Conservation (phyloP, 1,284 basidiomycete genomes). For the Tylopilus orsonianus region DNA sequence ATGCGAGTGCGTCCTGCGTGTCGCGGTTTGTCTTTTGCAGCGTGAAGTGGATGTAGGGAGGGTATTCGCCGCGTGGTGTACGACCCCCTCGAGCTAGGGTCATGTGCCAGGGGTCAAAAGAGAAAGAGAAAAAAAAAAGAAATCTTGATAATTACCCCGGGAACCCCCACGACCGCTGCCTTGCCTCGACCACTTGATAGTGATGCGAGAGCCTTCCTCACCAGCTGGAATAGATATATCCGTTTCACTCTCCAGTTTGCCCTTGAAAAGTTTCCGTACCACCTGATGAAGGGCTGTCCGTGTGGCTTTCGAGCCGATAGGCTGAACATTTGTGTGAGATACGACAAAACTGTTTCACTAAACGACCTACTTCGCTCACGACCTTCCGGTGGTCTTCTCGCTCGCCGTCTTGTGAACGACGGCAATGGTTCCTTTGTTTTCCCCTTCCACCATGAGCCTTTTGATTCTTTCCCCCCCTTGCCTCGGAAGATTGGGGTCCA, state of each 20-base stretch:
- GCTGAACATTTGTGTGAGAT: slow-evolving; percentile 47
- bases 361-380: slow-evolving; percentile 68
- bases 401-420: slow-evolving; percentile 35
- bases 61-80: slow-evolving; percentile 61
- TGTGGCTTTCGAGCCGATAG: slow-evolving; percentile 78
- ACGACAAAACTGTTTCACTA: slow-evolving; percentile 13
- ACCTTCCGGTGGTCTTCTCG: slow-evolving; percentile 73
- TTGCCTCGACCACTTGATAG: slow-evolving; percentile 69
- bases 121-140: background rate
- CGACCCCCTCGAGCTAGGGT: slow-evolving; percentile 38
- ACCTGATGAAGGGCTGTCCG: slow-evolving; percentile 82
- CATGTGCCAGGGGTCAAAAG: slow-evolving; percentile 7
- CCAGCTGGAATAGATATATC: slow-evolving; percentile 49
- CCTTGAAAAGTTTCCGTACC: slow-evolving; percentile 79
- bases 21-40: slow-evolving; percentile 98
- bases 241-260: slow-evolving; percentile 83
- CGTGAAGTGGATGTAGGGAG: slow-evolving; percentile 94
- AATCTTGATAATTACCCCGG: slow-evolving; percentile 27
- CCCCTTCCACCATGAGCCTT: slow-evolving; percentile 47
- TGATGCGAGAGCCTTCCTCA: slow-evolving; percentile 68
- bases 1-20: slow-evolving; percentile 88
- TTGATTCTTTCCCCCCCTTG: slow-evolving; percentile 42
- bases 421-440: slow-evolving; percentile 41
- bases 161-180: slow-evolving; percentile 43
- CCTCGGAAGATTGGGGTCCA: slow-evolving; percentile 28